A percentile compares a stretch with the other conserved stretches of the same genome.
phyloP scores from a whole-genome alignment of 768 basidiomycete genomes.

The Suillus placidus region DNA sequence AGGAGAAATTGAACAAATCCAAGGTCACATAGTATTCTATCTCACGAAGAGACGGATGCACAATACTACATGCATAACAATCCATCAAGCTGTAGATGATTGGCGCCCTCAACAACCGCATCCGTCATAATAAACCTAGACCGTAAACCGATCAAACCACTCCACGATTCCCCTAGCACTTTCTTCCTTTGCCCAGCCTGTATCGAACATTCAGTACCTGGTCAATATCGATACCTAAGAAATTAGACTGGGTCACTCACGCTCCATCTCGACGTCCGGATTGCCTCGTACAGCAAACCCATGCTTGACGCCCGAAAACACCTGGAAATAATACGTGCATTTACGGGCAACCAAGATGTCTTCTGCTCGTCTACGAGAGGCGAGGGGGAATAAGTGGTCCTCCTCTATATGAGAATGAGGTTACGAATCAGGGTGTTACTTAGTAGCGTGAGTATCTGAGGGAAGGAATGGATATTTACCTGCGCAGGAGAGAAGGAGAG shows the following conservation, averaged over 20 bases:
- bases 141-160: slow-evolving; percentile 50
- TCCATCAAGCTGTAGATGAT: background rate
- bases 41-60: background rate
- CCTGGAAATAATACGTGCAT: slow-evolving; percentile 53
- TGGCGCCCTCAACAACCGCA: background rate
- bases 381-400: slow-evolving; percentile 51
- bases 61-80: background rate
- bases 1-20: too few relatives aligned
- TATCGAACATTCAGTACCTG: background rate
- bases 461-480: slow-evolving; percentile 17
- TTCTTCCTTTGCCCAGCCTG: slow-evolving; percentile 64
- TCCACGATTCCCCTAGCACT: slow-evolving; percentile 48
- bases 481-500: slow-evolving; percentile 25
- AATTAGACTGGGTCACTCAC: slow-evolving; percentile 14
- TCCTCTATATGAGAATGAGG: slow-evolving; percentile 39
- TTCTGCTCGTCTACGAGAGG: slow-evolving; percentile 57
- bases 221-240: background rate
- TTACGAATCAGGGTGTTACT: background rate
- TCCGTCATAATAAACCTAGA: background rate
- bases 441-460: background rate
- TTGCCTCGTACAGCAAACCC: slow-evolving; percentile 26
- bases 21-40: too few relatives aligned
- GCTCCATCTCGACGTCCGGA: slow-evolving; percentile 17
- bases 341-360: slow-evolving; percentile 53
- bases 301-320: slow-evolving; percentile 48